These are phyloP conservation scores for Pelagophyceae sp. DNA, from an alignment of 352 stramenopile genomes.

Conservation along the genomic window DNA sequence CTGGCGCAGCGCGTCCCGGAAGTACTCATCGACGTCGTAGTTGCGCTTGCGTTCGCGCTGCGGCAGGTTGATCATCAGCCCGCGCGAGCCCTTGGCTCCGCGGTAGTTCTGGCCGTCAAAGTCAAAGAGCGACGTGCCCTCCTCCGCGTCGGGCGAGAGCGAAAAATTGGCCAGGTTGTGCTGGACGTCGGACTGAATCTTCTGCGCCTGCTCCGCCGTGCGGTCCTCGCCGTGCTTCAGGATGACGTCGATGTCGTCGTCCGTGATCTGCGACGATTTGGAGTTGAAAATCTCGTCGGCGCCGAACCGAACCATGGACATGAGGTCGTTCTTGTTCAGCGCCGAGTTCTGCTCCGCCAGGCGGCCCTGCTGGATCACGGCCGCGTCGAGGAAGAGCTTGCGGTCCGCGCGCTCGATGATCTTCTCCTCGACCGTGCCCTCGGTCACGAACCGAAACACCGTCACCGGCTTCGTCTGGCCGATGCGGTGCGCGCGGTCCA, in stretches of 20 bases:
- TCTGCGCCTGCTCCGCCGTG: slow-evolving; percentile 71
- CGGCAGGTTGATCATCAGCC: slow-evolving; percentile 58
- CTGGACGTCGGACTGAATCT: slow-evolving; percentile 78
- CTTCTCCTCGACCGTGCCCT: slow-evolving; percentile 98
- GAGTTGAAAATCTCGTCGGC: slow-evolving; percentile 92
- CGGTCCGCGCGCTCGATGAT: slow-evolving; percentile 89
- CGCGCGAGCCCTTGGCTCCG: slow-evolving; percentile 39
- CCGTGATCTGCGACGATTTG: slow-evolving; percentile 86
- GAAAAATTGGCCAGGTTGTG: slow-evolving; percentile 92
- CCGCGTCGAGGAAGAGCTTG: slow-evolving; percentile 96
- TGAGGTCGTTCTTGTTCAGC: slow-evolving; percentile 90
- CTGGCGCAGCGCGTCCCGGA: slow-evolving; percentile 56
- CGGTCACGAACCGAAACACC: slow-evolving; percentile 97
- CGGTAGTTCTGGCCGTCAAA: slow-evolving; percentile 66
- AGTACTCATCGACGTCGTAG: slow-evolving; percentile 95
- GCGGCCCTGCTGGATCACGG: slow-evolving; percentile 94
- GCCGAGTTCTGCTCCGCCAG: slow-evolving; percentile 71
- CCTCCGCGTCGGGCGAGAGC: slow-evolving; percentile 71
- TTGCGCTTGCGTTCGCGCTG: slow-evolving; percentile 58
- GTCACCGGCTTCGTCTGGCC: slow-evolving; percentile 96
- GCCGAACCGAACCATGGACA: slow-evolving; percentile 90
- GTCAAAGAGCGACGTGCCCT: slow-evolving; percentile 56
- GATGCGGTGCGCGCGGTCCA: too few species aligned
- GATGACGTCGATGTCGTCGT: slow-evolving; percentile 82
- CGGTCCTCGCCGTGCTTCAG: slow-evolving; percentile 74